Conservation (phyloP, 129 eudicot species). For the Helianthus annuus region HanXRQr2.0-SUNRISE NC_035442.2:44394133-44394632, state of each 20-base stretch:
- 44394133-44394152: not conserved
- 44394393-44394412: slow-evolving; percentile 9
- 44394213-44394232: slow-evolving; percentile 16
- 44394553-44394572: slow-evolving; percentile 19
- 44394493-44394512: not conserved
- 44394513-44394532: slow-evolving; percentile 8
- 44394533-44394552: slow-evolving; percentile 11
- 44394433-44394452: not conserved
- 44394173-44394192: not conserved
- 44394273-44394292: slow-evolving; percentile 57
- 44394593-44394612: not conserved
- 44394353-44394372: slow-evolving; percentile 82
- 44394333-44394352: slow-evolving; percentile 96
- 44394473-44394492: not conserved
- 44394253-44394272: not conserved
- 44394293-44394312: slow-evolving; percentile 76
- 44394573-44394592: not conserved
- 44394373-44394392: slow-evolving; percentile 95
- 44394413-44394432: not conserved
- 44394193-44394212: not conserved
- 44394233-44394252: not conserved
- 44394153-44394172: not conserved
- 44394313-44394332: slow-evolving; percentile 83
- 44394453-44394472: not conserved
- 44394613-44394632: not conserved